A percentile compares a stretch with the other conserved stretches of the same genome.
Conservation (phyloP, 352 stramenopile species). For the Globisporangium nagaii region DNA sequence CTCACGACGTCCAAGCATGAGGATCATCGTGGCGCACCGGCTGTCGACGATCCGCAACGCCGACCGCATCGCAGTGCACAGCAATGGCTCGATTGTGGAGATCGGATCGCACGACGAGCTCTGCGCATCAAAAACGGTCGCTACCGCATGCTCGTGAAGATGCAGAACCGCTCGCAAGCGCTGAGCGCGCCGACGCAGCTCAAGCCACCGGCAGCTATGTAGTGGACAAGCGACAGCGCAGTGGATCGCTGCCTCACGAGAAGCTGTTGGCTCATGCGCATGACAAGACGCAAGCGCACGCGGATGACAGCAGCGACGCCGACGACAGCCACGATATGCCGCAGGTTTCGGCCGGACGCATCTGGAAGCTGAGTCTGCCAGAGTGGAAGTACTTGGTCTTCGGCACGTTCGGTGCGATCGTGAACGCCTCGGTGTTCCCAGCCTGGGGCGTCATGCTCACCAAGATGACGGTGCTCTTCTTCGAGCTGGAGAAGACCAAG, state of each 20-base stretch:
- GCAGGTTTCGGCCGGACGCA: constrained; percentile 23
- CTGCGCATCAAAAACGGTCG: constrained; percentile 35
- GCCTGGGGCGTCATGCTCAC: constrained; percentile 43
- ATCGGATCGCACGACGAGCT: constrained; percentile 91
- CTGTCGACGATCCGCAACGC: constrained; percentile 92
- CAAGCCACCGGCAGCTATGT: no score
- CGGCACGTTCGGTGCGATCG: constrained; percentile 23
- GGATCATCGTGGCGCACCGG: constrained; percentile 93
- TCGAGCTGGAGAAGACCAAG: constrained; percentile 22
- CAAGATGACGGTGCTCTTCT: constrained; percentile 46
- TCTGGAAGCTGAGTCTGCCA: constrained; percentile 34
- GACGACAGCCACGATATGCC: not conserved
- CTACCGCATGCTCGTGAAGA: constrained; percentile 35
- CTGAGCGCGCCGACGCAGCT: no score
- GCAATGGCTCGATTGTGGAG: constrained; percentile 88
- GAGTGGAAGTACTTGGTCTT: constrained; percentile 39
- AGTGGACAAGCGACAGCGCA: no score
- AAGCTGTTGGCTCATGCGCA: no score
- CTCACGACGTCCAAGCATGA: no score
- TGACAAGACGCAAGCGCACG: no score
- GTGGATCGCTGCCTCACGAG: no score
- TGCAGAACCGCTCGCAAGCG: no score
- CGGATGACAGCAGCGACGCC: no score
- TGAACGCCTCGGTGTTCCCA: constrained; percentile 41
- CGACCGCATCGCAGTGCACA: constrained; percentile 92